Conservation (phyloP, 768 basidiomycete species). For the Cystobasidium onofrii region DNA sequence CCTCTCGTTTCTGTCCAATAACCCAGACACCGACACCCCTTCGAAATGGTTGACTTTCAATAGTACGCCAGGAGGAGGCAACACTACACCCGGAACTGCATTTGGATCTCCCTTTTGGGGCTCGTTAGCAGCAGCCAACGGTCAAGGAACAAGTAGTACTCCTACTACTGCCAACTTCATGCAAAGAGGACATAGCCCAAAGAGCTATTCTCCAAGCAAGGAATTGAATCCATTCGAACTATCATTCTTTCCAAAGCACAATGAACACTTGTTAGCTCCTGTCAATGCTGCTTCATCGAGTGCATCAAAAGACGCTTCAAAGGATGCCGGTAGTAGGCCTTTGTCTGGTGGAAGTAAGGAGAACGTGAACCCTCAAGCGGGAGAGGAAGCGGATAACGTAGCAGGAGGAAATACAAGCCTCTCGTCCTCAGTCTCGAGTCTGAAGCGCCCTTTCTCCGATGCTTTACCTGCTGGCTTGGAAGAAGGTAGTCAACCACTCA, state of each 20-base stretch:
- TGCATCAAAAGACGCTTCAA: not conserved
- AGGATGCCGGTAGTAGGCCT: not conserved
- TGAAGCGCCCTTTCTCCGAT: constrained; percentile 9
- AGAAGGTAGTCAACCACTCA: not conserved
- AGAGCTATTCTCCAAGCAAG: constrained; percentile 26
- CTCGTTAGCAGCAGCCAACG: constrained; percentile 6
- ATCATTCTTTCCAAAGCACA: constrained; percentile 12
- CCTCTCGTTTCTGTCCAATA: constrained; percentile 20
- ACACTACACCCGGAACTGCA: constrained; percentile 22
- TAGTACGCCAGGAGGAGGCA: constrained; percentile 12
- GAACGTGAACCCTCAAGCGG: not conserved
- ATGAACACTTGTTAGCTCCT: not conserved
- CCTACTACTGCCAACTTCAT: not conserved
- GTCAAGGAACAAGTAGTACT: not conserved
- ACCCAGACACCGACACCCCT: constrained; percentile 16
- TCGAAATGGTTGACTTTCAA: constrained; percentile 29
- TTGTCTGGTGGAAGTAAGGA: not conserved
- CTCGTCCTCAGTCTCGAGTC: not conserved
- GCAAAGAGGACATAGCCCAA: not conserved
- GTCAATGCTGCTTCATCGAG: not conserved
- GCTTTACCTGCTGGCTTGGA: not conserved
- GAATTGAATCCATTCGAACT: constrained; percentile 27
- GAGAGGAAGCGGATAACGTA: not conserved
- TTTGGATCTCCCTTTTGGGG: constrained; percentile 28
- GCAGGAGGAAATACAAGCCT: constrained; percentile 5